phyloP scores from a whole-genome alignment of 768 basidiomycete genomes.

The Ramaria sp. region DNA sequence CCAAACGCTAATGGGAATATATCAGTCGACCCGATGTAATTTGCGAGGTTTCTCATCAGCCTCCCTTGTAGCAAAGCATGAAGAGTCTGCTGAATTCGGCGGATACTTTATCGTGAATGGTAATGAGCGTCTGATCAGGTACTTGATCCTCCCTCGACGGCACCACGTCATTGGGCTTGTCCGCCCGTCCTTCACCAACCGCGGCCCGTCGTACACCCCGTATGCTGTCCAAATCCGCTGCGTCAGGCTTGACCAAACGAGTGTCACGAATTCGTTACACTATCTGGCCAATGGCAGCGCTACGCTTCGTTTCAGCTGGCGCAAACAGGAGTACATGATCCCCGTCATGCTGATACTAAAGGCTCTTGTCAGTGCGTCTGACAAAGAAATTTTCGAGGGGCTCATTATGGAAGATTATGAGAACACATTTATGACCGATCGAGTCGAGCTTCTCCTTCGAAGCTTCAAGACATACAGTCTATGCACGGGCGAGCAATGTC shows the following conservation, averaged over 20 bases:
- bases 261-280: constrained; percentile 92
- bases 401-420: constrained; percentile 95
- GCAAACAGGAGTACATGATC: constrained; percentile 97
- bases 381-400: constrained; percentile 94
- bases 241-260: constrained; percentile 86
- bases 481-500: constrained; percentile 79
- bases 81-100: constrained; percentile 97
- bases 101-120: constrained; percentile 99
- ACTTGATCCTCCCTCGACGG: constrained; percentile 89
- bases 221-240: constrained; percentile 94
- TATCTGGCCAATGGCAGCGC: constrained; percentile 94
- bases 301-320: constrained; percentile 93
- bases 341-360: constrained; percentile 96
- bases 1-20: no score
- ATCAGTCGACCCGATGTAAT: constrained; percentile 93
- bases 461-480: constrained; percentile 92
- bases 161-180: constrained; percentile 91
- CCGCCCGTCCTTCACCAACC: constrained; percentile 83
- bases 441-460: constrained; percentile 85
- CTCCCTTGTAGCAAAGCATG: constrained; percentile 79
- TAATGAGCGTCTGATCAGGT: constrained; percentile 96
- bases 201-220: constrained; percentile 90
- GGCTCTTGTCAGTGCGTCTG: constrained; percentile 81
- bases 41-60: constrained; percentile 75
- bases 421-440: constrained; percentile 95